Conservation (phyloP, 2,329 filamentous ascomycete genomes). For the Pseudogymnoascus sp. region DNA sequence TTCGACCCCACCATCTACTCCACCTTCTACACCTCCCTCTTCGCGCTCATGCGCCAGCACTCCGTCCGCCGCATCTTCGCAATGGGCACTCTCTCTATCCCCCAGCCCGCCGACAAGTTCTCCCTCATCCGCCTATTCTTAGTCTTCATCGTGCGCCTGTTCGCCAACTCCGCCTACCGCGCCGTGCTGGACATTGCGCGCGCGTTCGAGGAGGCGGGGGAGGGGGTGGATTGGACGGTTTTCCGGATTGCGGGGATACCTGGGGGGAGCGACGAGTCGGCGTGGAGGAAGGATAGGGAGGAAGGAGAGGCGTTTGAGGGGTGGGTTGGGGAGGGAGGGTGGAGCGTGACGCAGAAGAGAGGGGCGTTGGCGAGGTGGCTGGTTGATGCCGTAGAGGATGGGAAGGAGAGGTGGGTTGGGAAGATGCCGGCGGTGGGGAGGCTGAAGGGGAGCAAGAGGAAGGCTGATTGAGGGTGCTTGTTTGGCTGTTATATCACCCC, state of each 20-base stretch:
- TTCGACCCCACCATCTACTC: conserved; percentile 20
- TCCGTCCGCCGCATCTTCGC: conserved; percentile 21
- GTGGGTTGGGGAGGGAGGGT: conserved; percentile 20
- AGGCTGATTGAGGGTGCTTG: conserved; percentile 15
- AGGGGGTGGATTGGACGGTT: conserved; percentile 21
- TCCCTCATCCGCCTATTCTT: conserved; percentile 20
- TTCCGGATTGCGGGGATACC: conserved; percentile 20
- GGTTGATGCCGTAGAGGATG: conserved; percentile 19
- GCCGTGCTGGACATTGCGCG: conserved; percentile 20
- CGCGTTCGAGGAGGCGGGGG: conserved; percentile 19
- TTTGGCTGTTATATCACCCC: not conserved
- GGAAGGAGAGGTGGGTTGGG: conserved; percentile 17
- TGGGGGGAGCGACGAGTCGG: not conserved
- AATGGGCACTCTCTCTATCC: conserved; percentile 21
- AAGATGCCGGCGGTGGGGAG: conserved; percentile 17
- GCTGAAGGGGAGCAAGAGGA: conserved; percentile 22
- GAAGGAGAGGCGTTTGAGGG: conserved; percentile 17
- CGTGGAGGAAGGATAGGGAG: conserved; percentile 17
- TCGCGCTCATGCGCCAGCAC: conserved; percentile 14
- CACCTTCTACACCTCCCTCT: conserved; percentile 20
- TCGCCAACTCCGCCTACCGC: conserved; percentile 19
- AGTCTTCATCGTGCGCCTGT: conserved; percentile 19
- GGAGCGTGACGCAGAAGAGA: conserved; percentile 20
- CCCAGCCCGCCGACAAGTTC: conserved; percentile 17
- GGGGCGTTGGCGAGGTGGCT: conserved; percentile 22